Evolutionary conservation across 495 filamentous ascomycete genomes (phyloP).

Genomic region (Ascobolus immersus): DNA sequence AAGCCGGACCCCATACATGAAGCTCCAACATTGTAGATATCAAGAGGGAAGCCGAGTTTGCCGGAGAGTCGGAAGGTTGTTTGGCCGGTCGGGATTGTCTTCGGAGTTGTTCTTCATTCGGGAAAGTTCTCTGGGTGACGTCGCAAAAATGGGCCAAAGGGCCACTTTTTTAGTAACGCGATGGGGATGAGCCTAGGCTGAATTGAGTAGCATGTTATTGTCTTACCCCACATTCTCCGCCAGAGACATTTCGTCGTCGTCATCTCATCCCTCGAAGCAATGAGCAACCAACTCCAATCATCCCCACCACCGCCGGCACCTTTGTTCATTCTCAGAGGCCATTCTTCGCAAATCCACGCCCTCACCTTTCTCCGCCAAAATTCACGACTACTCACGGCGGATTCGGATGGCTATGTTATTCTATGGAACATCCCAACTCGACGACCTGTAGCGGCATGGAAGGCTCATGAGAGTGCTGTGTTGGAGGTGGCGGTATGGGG

Average conservation of each 20-base stretch:
- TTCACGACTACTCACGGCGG: slow-evolving; percentile 54
- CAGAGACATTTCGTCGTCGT: neutral
- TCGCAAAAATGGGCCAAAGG: no score
- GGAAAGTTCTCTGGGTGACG: no score
- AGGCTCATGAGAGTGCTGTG: slow-evolving; percentile 53
- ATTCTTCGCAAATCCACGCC: slow-evolving; percentile 55
- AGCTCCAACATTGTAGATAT: slow-evolving; percentile 48
- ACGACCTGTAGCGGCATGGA: slow-evolving; percentile 66
- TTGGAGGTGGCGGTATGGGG: slow-evolving; percentile 49
- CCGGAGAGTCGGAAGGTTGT: no score
- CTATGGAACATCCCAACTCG: slow-evolving; percentile 66
- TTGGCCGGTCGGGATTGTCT: no score
- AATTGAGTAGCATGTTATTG: no score
- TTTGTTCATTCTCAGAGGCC: slow-evolving; percentile 66
- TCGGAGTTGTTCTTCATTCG: no score
- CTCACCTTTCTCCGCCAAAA: slow-evolving; percentile 48
- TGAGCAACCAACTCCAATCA: slow-evolving; percentile 5
- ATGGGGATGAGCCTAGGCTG: no score
- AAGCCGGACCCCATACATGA: slow-evolving; percentile 78
- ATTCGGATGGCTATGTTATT: slow-evolving; percentile 73
- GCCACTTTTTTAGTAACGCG: no score
- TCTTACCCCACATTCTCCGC: no score
- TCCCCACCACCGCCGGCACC: slow-evolving; percentile 37
- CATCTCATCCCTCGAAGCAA: neutral
- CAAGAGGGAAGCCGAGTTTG: no score